Conservation (phyloP, 2,329 filamentous ascomycete genomes). For the Botrytis fragariae region DNA sequence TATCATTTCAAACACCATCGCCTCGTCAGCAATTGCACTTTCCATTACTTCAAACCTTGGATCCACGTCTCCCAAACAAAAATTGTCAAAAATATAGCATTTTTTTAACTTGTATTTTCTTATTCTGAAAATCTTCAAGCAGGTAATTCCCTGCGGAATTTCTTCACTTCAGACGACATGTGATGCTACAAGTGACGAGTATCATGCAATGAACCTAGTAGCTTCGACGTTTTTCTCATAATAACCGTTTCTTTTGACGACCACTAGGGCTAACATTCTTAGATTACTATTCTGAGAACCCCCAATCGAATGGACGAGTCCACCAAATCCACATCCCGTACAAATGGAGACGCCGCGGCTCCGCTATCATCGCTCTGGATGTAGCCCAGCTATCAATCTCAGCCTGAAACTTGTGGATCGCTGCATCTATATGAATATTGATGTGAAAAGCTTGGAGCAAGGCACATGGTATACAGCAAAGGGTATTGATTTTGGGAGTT, state of each 20-base stretch:
- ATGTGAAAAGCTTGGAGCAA: neutral
- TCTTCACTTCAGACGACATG: neutral
- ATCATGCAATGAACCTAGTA: neutral
- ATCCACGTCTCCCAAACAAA: constrained; percentile 2
- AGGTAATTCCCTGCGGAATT: neutral
- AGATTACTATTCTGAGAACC: neutral
- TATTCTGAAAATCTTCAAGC: neutral
- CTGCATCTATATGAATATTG: neutral
- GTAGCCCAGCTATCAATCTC: constrained; percentile 1
- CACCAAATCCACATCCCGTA: constrained; percentile 1
- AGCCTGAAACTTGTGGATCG: constrained; percentile 11
- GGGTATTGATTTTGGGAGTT: neutral
- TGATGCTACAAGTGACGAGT: neutral
- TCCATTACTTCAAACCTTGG: constrained; percentile 6
- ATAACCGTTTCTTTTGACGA: neutral
- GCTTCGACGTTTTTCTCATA: neutral
- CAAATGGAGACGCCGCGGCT: constrained; percentile 23
- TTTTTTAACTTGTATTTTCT: neutral
- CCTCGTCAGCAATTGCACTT: constrained; percentile 14
- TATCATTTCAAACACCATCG: constrained; percentile 10
- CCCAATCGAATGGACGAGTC: neutral
- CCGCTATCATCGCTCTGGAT: constrained; percentile 20
- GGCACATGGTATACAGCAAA: neutral
- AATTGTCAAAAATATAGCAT: constrained; percentile 9
- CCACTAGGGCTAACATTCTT: neutral